phyloP scores from a whole-genome alignment of 2,329 filamentous ascomycete species.

The Botrytis tulipae region DNA sequence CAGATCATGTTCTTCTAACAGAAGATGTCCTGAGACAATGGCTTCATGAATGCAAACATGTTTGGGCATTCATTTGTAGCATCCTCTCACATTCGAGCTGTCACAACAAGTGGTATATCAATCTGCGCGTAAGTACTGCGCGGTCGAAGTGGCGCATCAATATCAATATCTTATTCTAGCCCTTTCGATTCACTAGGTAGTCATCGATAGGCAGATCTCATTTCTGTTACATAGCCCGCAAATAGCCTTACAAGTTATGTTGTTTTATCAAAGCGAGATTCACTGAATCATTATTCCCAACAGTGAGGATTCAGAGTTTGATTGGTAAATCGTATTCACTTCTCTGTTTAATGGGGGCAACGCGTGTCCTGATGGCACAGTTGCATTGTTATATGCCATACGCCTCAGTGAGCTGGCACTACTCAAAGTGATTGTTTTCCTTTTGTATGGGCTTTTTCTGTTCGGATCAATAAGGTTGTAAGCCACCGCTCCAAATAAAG shows the following conservation, averaged over 20 bases:
- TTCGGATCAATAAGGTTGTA: not conserved
- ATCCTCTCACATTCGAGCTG: not conserved
- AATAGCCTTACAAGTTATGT: not conserved
- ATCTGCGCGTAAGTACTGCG: not conserved
- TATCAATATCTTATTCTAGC: not conserved
- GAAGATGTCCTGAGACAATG: not conserved
- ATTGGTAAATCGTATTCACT: slow-evolving; percentile 1
- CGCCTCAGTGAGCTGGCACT: not conserved
- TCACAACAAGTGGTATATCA: not conserved
- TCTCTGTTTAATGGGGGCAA: not conserved
- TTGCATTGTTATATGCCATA: not conserved
- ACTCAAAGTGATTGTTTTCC: not conserved
- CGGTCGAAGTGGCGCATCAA: not conserved
- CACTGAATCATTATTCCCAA: not conserved
- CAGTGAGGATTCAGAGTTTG: not conserved
- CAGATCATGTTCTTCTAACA: not conserved
- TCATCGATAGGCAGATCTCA: not conserved
- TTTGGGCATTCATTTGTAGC: not conserved
- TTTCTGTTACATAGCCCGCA: not conserved
- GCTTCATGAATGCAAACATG: not conserved
- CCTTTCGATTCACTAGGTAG: not conserved
- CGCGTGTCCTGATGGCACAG: not conserved
- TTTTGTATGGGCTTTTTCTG: not conserved
- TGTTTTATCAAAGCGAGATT: not conserved
- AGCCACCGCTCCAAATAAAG: not conserved